Evolutionary conservation across 2,329 filamentous ascomycete species (phyloP), one percentile per base, ranked within the genome.

Genomic region (Annulohypoxylon truncatum): DNA sequence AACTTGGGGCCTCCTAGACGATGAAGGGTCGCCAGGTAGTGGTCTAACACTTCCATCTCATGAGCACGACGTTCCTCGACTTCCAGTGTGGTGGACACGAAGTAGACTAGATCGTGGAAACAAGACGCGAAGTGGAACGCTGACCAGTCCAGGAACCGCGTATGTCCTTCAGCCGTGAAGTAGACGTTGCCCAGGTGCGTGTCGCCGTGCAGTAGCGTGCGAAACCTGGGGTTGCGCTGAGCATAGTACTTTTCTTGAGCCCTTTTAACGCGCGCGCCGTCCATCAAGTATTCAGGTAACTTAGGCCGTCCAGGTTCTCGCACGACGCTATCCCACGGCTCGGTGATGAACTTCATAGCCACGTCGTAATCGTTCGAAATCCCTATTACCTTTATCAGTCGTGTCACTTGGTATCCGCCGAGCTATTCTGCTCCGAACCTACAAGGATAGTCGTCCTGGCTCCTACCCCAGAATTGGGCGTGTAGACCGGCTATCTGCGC

Each of bases 131-230:
- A 79, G 67, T 82, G 79, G 31, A 78, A 77, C 0, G 76, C 77
- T 22, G 78, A 78, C 80, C 79, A 82, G 73, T 83, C 80, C 0
- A 83, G 62, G 67, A 82, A 83, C 0, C 79, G 75, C 1, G 76
- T 78, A 18, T 71, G 50, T 0, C 75, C 76, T 1, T 77, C 73
- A 2, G 74, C 65, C 0, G 77, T 77, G 47, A 82, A 77, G 70
- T 80, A 82, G n/a, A 79, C 75, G 67, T 83, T 83, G 28, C 80
- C 80, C 10, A 81, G 74, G 61, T 82, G 81, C 9, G 80, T 76
- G 54, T 83, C 81, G 9, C 80, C 81, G 56, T 83, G 81, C 10
- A 82, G 65, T 2, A 82, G 69, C n/a, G 76, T 80, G 12, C 77
- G 75, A 62, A 82, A 81, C 4, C 74, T 69, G 0, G 78, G 78